phyloP scores from a whole-genome alignment of 2,329 filamentous ascomycete species.

The Epichloe festucae region DNA sequence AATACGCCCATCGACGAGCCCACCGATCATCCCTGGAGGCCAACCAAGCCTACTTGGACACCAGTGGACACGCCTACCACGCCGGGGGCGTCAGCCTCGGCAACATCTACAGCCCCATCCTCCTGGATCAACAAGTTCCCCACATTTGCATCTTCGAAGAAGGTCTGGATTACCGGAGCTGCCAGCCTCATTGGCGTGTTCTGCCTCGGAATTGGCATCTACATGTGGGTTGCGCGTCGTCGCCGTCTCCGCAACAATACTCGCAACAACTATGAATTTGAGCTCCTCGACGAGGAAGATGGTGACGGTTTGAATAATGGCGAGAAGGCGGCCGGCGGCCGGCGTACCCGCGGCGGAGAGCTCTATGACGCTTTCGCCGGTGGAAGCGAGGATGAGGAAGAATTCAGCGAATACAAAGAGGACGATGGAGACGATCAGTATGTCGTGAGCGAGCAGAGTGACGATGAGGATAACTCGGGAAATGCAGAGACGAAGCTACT shows the following conservation, averaged over 20 bases:
- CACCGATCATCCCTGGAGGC: slow-evolving; percentile 52
- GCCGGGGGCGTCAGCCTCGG: not conserved
- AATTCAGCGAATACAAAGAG: slow-evolving; percentile 28
- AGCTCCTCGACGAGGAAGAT: slow-evolving; percentile 78
- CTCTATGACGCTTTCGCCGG: slow-evolving; percentile 96
- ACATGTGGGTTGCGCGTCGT: slow-evolving; percentile 67
- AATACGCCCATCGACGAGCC: slow-evolving; percentile 28
- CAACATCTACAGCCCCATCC: slow-evolving; percentile 27
- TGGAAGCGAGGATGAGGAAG: slow-evolving; percentile 54
- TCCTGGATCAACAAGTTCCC: slow-evolving; percentile 80
- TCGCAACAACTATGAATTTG: slow-evolving; percentile 84
- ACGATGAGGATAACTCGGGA: slow-evolving; percentile 22
- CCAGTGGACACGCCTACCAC: not conserved
- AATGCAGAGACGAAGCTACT: slow-evolving; percentile 15
- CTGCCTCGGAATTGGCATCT: slow-evolving; percentile 66
- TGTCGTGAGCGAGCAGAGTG: slow-evolving; percentile 36
- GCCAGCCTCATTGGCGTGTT: slow-evolving; percentile 76
- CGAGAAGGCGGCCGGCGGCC: slow-evolving; percentile 31
- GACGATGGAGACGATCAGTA: slow-evolving; percentile 27
- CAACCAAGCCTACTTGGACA: slow-evolving; percentile 30
- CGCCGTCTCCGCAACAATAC: slow-evolving; percentile 61
- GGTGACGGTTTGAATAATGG: slow-evolving; percentile 38
- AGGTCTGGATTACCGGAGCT: slow-evolving; percentile 88
- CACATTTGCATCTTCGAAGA: slow-evolving; percentile 76
- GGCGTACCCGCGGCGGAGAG: slow-evolving; percentile 62